Base-by-base conservation (phyloP, 1,284 basidiomycete genomes). In the Paramarasmius palmivorus region DNA sequence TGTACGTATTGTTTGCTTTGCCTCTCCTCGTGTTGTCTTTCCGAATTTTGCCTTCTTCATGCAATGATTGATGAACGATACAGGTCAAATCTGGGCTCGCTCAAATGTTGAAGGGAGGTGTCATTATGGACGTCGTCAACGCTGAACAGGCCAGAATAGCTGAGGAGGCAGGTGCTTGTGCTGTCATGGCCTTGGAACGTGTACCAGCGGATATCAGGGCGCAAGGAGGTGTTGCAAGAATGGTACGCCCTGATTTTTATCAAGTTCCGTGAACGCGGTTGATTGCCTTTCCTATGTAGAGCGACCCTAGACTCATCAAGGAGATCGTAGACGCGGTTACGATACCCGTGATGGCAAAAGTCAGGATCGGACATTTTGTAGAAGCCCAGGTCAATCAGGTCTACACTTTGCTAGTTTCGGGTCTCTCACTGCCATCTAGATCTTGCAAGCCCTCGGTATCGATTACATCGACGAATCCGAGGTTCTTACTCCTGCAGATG, bases 401-500 rank as follows among this genome's bases (percentile, higher is more conserved):
- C 12, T 22, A n/a, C n/a, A n/a, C n/a, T n/a, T n/a, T n/a, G n/a
- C n/a, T n/a, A n/a, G n/a, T n/a, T n/a, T n/a, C n/a, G n/a, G n/a
- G n/a, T n/a, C n/a, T n/a, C n/a, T n/a, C n/a, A n/a, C n/a, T n/a
- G n/a, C n/a, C n/a, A n/a, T n/a, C n/a, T n/a, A 95, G 89, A 97
- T 99, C 65, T 76, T 98, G 32, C 94, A 98, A 81, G 83, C 87
- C 19, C 82, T 98, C 66, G 95, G 96, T 9, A 90, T 98, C 50
- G 96, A 99, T 75, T 99, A 98, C 74, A 97, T 99, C 63, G 97
- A 99, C 72, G 93, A 94, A 74, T 94, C 89, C 15, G 96, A 98
- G 73, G 97, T 99, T 46, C 81, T 99, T 55, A 98, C 97, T 0
- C 93, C 94, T 41, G 97, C 96, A 25, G 97, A 95, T 68, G 92